Percentiles rank a stretch among this genome's conserved stretches.
Evolutionary conservation across 306 rosid genomes (phyloP).

Genomic region (Argentina anserina): DNA sequence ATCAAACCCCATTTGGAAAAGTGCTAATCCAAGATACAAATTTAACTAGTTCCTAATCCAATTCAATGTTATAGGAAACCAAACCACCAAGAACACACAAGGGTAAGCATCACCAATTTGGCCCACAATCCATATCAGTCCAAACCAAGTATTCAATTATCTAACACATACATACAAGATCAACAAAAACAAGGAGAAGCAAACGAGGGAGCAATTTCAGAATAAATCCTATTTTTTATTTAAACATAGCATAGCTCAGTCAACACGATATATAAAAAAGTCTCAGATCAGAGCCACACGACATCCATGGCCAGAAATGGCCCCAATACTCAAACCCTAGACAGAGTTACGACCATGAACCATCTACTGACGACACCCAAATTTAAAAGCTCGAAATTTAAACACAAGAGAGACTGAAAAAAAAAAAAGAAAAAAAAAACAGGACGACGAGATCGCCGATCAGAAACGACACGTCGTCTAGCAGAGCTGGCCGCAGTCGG

Average conservation of each 20-base stretch:
- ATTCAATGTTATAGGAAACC: no score
- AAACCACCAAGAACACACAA: no score
- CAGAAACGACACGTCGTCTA: slow-evolving; percentile 23
- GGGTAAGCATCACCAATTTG: no score
- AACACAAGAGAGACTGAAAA: background rate
- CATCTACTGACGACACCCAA: slow-evolving; percentile 1
- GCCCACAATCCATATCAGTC: no score
- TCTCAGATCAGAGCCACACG: slow-evolving; percentile 4
- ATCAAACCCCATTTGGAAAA: no score
- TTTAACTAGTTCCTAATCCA: no score
- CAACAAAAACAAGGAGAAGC: background rate
- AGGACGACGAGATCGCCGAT: background rate
- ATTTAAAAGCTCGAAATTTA: slow-evolving; percentile 5
- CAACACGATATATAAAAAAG: background rate
- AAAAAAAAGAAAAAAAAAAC: background rate
- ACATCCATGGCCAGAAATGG: background rate
- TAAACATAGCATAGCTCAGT: slow-evolving; percentile 10
- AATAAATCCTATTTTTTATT: slow-evolving; percentile 7
- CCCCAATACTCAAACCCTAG: slow-evolving; percentile 8
- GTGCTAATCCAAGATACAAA: no score
- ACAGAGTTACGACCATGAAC: background rate
- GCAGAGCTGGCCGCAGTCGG: slow-evolving; percentile 79
- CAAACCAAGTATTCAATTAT: no score
- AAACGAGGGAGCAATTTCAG: background rate
- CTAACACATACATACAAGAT: background rate